Base-by-base conservation (phyloP, 1,139 yeast species). In the Yamadazyma blattariae region DNA sequence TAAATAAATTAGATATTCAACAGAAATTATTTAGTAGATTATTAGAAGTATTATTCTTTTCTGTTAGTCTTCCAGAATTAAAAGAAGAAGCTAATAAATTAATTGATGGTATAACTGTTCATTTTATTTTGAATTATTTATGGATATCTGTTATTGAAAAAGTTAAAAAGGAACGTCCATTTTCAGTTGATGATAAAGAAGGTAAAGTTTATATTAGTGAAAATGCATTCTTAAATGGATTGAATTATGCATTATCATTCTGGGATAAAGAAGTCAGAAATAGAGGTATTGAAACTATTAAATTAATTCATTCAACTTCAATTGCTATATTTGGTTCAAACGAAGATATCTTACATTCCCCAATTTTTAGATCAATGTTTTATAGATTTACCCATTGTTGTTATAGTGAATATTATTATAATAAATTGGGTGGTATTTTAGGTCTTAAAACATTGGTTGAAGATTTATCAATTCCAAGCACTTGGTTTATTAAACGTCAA, bases 311-410 rank as follows among this genome's bases (percentile, higher is more conserved):
- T 56, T 64, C 74, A 2, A 74, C 88, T 0, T 79, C 95, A 5
- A 72, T 73, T 1, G 58, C 75, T 0, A 57, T 92, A 2, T 86
- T 88, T 57, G 95, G 94, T 0, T 59, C 71, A 0, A 68, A 70
- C 1, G 85, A 80, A 18, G 75, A 78, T 37, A 83, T 87, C 0
- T 71, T 84, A 38, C 71, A 76, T 38, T 82, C 87, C 34, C 89
- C 95, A 3, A 72, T 88, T 31, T 75, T 89, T 48, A 75, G 94
- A 41, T 73, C 84, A 5, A 70, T 90, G 69, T 81, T 87, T 48
- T 83, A 88, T 37, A 81, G 82, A 39, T 83, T 92, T 47, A 81
- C 95, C 32, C 98, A 92, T 54, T 77, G 88, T 39, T 92, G 98
- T 58, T 92, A 86, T 55, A 94, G 86, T 44, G 96, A 88, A 55